Percentiles rank a stretch among this genome's conserved stretches.
Evolutionary conservation across 2,329 filamentous ascomycete genomes (phyloP).

Genomic region (Epichloe festucae): DNA sequence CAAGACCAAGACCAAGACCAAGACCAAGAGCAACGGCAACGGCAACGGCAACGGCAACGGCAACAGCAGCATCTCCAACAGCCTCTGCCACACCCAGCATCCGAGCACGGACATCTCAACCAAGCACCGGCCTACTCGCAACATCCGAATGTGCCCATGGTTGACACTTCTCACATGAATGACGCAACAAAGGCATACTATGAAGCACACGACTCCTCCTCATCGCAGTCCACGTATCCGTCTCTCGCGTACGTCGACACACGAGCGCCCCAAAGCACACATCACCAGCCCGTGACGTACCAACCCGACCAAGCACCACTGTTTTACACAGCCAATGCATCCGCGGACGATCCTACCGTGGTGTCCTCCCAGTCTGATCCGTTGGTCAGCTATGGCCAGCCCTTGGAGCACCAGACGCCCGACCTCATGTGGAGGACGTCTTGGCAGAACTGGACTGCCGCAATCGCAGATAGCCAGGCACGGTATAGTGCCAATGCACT

Average conservation of each 20-base stretch:
- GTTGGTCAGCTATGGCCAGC: conserved; percentile 27
- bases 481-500: conserved; percentile 36
- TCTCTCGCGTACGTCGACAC: conserved; percentile 18
- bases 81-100: conserved; percentile 17
- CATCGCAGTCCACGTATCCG: conserved; percentile 18
- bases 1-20: too few relatives aligned
- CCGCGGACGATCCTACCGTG: conserved; percentile 10
- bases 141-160: conserved; percentile 9
- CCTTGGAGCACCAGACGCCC: conserved; percentile 15
- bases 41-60: too few relatives aligned
- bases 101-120: conserved; percentile 21
- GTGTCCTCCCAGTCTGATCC: conserved; percentile 21
- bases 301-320: conserved; percentile 14
- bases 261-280: not conserved
- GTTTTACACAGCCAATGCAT: conserved; percentile 15
- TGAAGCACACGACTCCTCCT: conserved; percentile 11
- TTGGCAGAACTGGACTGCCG: conserved; percentile 43
- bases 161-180: conserved; percentile 9
- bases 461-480: conserved; percentile 36
- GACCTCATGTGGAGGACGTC: conserved; percentile 30
- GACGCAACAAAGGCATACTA: conserved; percentile 19
- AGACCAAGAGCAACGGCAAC: too few relatives aligned
- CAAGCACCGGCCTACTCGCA: conserved; percentile 11
- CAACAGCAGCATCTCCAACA: conserved; percentile 13
- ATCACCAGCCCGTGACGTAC: conserved; percentile 9